Percentiles rank a stretch among this genome's conserved stretches.
These are phyloP conservation scores for Aspergillus sp. DNA, from an alignment of 2,329 filamentous ascomycete genomes.

Conservation along the genomic window DNA sequence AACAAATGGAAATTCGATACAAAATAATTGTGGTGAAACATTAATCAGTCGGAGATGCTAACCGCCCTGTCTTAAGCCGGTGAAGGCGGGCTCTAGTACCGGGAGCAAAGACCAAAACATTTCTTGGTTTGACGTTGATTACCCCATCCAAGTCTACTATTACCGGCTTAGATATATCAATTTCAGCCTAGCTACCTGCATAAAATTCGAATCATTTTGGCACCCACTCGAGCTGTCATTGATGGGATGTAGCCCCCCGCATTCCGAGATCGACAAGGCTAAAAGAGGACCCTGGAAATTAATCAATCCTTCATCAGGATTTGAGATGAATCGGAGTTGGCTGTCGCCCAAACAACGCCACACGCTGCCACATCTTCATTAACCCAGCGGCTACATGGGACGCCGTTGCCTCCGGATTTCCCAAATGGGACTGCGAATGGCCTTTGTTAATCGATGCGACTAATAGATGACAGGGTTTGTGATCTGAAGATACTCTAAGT, in stretches of 20 bases:
- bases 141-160: not conserved
- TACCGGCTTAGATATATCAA: not conserved
- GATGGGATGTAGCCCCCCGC: constrained; percentile 23
- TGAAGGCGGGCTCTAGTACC: not conserved
- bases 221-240: constrained; percentile 15
- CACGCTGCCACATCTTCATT: constrained; percentile 18
- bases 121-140: constrained; percentile 1
- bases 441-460: not conserved
- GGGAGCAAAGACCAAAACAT: not conserved
- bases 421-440: not conserved
- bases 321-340: constrained; percentile 11
- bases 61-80: not conserved
- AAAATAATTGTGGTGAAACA: not conserved
- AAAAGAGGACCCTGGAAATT: constrained; percentile 13
- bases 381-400: constrained; percentile 6
- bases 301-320: constrained; percentile 19
- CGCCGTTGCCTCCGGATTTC: not conserved
- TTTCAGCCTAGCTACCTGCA: not conserved
- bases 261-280: constrained; percentile 23
- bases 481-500: not conserved
- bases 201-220: not conserved
- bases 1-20: not conserved
- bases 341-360: constrained; percentile 19
- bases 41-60: not conserved
- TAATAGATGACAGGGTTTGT: not conserved